Conservation (phyloP, 129 eudicot species). For the Solidago caesia region DNA sequence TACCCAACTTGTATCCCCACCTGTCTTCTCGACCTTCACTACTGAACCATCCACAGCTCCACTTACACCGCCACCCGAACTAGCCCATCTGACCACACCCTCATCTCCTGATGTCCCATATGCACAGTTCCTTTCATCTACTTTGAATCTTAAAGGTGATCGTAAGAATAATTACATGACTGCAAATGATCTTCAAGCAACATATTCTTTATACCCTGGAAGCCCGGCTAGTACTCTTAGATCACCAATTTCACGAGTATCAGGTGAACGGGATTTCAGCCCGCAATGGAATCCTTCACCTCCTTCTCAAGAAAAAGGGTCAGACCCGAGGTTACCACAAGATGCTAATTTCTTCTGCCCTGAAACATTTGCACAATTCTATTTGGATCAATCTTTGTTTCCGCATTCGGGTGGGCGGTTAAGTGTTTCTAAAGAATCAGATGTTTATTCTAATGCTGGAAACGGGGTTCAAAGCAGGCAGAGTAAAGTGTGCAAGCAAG, state of each 20-base stretch:
- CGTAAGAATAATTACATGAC: slow-evolving; percentile 45
- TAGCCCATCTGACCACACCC: slow-evolving; percentile 90
- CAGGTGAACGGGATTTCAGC: slow-evolving; percentile 54
- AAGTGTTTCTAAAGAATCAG: slow-evolving; percentile 86
- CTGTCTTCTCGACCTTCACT: slow-evolving; percentile 91
- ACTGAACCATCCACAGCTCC: slow-evolving; percentile 99
- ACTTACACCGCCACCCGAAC: slow-evolving; percentile 93
- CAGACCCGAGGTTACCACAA: slow-evolving; percentile 57
- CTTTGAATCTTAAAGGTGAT: slow-evolving; percentile 45
- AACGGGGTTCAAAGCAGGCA: slow-evolving; percentile 67
- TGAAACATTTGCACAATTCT: slow-evolving; percentile 89
- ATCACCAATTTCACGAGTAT: slow-evolving; percentile 67
- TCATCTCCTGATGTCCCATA: slow-evolving; percentile 97
- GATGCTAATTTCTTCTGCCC: slow-evolving; percentile 97
- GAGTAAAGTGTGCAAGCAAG: slow-evolving; percentile 58
- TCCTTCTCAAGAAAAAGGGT: slow-evolving; percentile 37
- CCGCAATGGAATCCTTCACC: slow-evolving; percentile 55
- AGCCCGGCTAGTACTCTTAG: slow-evolving; percentile 83
- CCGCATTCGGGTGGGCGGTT: slow-evolving; percentile 84
- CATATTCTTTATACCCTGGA: slow-evolving; percentile 77
- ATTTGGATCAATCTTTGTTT: slow-evolving; percentile 73
- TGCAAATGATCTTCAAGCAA: slow-evolving; percentile 73
- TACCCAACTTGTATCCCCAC: slow-evolving; percentile 90
- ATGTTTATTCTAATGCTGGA: slow-evolving; percentile 66
- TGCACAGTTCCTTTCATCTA: slow-evolving; percentile 80